Percentiles rank a stretch among this genome's conserved stretches.
phyloP scores from a whole-genome alignment of 345 rosid species.

The Melaleuca quinquenervia region DNA sequence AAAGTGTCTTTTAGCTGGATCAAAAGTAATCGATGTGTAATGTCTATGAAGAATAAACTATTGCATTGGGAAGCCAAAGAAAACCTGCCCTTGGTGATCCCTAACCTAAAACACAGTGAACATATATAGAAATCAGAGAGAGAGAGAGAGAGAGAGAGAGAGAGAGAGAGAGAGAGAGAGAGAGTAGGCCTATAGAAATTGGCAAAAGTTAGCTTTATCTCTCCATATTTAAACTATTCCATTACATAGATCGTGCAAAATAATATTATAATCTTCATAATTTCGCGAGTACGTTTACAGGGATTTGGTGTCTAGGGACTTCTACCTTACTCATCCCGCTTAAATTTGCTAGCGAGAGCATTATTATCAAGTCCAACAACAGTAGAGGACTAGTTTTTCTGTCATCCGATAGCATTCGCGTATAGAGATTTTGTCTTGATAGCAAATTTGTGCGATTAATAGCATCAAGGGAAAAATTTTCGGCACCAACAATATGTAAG shows the following conservation, averaged over 20 bases:
- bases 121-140: background rate
- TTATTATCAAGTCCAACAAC: background rate
- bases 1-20: background rate
- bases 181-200: background rate
- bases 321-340: background rate
- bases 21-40: background rate
- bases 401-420: background rate
- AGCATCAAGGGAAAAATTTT: background rate
- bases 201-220: constrained; percentile 4
- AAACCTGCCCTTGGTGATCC: constrained; percentile 3
- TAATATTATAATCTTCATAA: background rate
- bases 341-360: background rate
- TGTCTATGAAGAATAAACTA: background rate
- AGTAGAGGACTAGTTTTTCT: background rate
- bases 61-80: constrained; percentile 1
- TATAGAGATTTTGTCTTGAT: background rate
- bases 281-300: background rate
- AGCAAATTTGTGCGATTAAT: background rate
- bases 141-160: background rate
- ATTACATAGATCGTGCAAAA: background rate
- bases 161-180: background rate
- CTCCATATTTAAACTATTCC: background rate
- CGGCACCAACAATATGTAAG: background rate
- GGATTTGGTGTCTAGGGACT: background rate
- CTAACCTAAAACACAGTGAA: constrained; percentile 1